Evolutionary conservation across 2,329 filamentous ascomycete species (phyloP).

Genomic region (Aspergillus amoenus): DNA sequence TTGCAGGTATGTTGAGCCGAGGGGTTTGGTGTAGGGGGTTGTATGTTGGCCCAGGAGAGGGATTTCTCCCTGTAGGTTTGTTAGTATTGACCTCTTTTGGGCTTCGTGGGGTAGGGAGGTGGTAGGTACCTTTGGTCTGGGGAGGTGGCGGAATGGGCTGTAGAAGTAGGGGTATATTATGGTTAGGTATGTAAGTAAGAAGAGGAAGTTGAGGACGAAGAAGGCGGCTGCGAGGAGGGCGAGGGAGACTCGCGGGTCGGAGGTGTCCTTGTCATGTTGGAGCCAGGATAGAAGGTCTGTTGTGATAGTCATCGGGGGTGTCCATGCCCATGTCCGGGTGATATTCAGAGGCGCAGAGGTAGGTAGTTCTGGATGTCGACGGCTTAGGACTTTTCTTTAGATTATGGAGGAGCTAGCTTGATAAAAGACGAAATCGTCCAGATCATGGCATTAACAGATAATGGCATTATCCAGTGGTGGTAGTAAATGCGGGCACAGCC

Average conservation of each 20-base stretch:
- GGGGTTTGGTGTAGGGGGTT: not conserved
- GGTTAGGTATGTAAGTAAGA: not conserved
- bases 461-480: no score
- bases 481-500: no score
- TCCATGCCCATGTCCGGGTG: not conserved
- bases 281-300: not conserved
- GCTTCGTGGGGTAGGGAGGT: not conserved
- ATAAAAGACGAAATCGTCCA: no score
- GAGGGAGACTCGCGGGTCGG: not conserved
- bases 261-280: not conserved
- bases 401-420: no score
- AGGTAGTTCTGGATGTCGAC: not conserved
- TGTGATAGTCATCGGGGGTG: not conserved
- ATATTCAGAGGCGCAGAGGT: not conserved
- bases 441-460: not conserved
- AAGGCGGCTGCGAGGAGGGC: not conserved
- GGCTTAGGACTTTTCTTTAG: not conserved
- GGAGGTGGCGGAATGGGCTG: conserved; percentile 3
- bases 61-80: not conserved
- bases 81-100: not conserved
- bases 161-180: conserved; percentile 3
- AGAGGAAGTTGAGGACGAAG: not conserved
- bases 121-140: not conserved
- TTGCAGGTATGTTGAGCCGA: not conserved
- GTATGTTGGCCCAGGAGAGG: not conserved